A percentile compares a stretch with the other conserved stretches of the same genome.
Conservation (phyloP, 768 basidiomycete genomes). For the Albatrellus ellisii region DNA sequence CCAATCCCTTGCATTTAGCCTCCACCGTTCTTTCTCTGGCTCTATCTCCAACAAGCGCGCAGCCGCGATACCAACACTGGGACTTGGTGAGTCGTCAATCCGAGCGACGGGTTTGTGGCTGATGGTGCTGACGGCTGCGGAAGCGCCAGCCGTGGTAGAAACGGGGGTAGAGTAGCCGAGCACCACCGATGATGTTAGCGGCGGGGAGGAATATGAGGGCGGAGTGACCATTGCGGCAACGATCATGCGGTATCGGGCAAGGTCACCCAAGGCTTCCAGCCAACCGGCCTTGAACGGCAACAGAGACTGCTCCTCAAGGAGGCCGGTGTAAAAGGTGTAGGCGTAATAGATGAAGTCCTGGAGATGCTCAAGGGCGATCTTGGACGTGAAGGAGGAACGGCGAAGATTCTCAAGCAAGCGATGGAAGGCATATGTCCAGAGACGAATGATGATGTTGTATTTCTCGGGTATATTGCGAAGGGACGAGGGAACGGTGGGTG, state of each 20-base stretch:
- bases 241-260: slow-evolving; percentile 90
- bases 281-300: slow-evolving; percentile 64
- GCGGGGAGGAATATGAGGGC: slow-evolving; percentile 21
- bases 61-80: slow-evolving; percentile 78
- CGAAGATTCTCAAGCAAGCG: slow-evolving; percentile 84
- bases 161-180: slow-evolving; percentile 21
- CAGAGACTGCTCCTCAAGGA: slow-evolving; percentile 73
- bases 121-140: slow-evolving; percentile 8
- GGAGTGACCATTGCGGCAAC: slow-evolving; percentile 77
- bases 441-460: slow-evolving; percentile 88
- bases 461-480: slow-evolving; percentile 82
- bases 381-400: slow-evolving; percentile 57
- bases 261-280: slow-evolving; percentile 95
- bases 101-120: slow-evolving; percentile 14
- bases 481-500: slow-evolving; percentile 80
- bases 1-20: slow-evolving; percentile 84
- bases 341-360: slow-evolving; percentile 94
- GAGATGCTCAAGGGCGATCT: slow-evolving; percentile 78
- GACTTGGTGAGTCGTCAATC: slow-evolving; percentile 25
- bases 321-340: slow-evolving; percentile 84
- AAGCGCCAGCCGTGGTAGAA: slow-evolving; percentile 7
- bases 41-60: slow-evolving; percentile 75
- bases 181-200: slow-evolving; percentile 45
- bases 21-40: slow-evolving; percentile 87
- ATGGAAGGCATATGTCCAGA: slow-evolving; percentile 90